phyloP scores from a whole-genome alignment of 2,329 filamentous ascomycete genomes.

The Huntiella omanensis region DNA sequence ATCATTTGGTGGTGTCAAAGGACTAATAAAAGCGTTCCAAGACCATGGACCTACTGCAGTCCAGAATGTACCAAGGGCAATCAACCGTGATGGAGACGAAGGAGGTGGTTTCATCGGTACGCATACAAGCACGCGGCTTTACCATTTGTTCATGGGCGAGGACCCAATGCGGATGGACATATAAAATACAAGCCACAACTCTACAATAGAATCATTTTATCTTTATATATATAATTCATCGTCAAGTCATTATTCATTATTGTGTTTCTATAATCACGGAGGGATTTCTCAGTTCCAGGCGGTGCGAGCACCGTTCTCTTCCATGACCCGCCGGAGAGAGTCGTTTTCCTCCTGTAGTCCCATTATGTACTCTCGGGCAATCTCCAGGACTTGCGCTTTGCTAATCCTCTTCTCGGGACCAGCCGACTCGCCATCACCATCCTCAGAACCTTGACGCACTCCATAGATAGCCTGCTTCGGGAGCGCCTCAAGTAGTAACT shows the following conservation, averaged over 20 bases:
- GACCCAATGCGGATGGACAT: constrained; percentile 38
- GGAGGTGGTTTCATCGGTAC: constrained; percentile 37
- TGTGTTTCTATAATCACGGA: too few species aligned
- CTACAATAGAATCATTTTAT: too few species aligned
- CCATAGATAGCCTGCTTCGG: constrained; percentile 17
- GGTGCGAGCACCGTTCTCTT: too few species aligned
- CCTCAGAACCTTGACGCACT: constrained; percentile 14
- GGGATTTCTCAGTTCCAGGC: too few species aligned
- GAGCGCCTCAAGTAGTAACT: constrained; percentile 23
- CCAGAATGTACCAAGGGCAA: constrained; percentile 39
- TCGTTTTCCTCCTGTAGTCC: constrained; percentile 20
- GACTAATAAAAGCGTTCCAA: constrained; percentile 41
- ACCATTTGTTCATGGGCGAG: constrained; percentile 38
- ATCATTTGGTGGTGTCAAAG: constrained; percentile 37
- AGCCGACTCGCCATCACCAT: constrained; percentile 15
- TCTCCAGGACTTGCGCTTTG: constrained; percentile 27
- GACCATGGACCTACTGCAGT: constrained; percentile 38
- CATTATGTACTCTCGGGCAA: constrained; percentile 24
- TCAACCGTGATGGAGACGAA: constrained; percentile 36
- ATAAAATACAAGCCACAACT: constrained; percentile 15
- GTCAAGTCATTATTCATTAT: too few species aligned
- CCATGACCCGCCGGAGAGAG: background rate
- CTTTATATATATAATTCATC: too few species aligned
- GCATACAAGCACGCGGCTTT: constrained; percentile 37
- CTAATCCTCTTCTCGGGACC: constrained; percentile 18